Base-by-base conservation (phyloP, 345 rosid genomes). In the Ceriops decandra region DNA sequence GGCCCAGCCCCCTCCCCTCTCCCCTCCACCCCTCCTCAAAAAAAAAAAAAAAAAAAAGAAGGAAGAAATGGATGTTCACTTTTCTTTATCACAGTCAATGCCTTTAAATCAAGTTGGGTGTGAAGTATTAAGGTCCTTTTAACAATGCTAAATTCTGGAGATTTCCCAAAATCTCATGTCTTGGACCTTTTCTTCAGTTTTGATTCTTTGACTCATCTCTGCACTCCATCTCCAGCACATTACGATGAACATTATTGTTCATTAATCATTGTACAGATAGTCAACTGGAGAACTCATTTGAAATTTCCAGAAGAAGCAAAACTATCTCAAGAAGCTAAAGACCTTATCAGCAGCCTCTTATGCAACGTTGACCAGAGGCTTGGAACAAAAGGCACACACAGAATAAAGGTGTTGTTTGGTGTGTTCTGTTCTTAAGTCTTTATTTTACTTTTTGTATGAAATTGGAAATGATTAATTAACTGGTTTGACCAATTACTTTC, bases 241-340 rank as follows among this genome's bases (percentile, higher is more conserved):
- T 0, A 1, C 49, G 3, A 63, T 57, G 26, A 28, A 60, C 0
- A 20, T 24, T 65, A 11, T 28, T 31, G 17, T 6, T 21, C 20
- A 30, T 74, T 64, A 30, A 62, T 33, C 47, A 33, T 42, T 4
- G 38, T 80, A 81, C 87, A 87, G 91, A 87, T 87, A 67, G 87
- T 87, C 61, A 83, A 87, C 62, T 87, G 91, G 89, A 80, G 82
- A 83, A 75, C 80, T 59, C 83, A 79, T 72, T 80, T 87, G 70
- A 87, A 85, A 63, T 87, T 87, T 64, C 89, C 91, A 46, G 86
- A 79, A 51, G 92, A 87, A 76, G 89, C 82, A 67, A 87, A 77
- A 69, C 68, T 85, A 66, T 85, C 92, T 64, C 64, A 64, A 11
- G 89, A 85, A 76, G 89, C 84, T 47, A 85, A 83, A 79, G 88